phyloP scores from a whole-genome alignment of 2,329 filamentous ascomycete genomes.

The Trichoderma semiorbis region DNA sequence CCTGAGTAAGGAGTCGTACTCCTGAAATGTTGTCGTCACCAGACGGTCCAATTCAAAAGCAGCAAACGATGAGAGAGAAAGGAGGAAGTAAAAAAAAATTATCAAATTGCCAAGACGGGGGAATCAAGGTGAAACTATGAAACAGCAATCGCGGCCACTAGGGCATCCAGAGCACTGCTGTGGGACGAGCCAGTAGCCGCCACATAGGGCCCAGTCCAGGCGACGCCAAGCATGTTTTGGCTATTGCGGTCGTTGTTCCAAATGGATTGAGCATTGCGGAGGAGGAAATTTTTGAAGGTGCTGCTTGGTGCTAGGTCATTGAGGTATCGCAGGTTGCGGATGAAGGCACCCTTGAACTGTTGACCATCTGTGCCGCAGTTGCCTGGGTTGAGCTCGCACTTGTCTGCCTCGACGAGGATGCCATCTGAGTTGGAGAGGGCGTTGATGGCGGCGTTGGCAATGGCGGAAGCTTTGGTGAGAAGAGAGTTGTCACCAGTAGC shows the following conservation, averaged over 20 bases:
- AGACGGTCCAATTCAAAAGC: slow-evolving; percentile 12
- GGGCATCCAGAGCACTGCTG: slow-evolving; percentile 61
- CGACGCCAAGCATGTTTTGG: slow-evolving; percentile 52
- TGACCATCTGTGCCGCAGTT: slow-evolving; percentile 48
- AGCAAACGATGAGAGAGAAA: background rate
- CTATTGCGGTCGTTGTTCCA: slow-evolving; percentile 57
- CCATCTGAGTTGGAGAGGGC: slow-evolving; percentile 42
- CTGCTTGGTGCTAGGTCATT: slow-evolving; percentile 48
- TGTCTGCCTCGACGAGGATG: slow-evolving; percentile 42
- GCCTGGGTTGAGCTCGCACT: slow-evolving; percentile 33
- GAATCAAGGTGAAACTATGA: slow-evolving; percentile 23
- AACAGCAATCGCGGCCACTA: slow-evolving; percentile 58
- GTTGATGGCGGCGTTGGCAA: slow-evolving; percentile 52
- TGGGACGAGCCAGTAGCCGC: slow-evolving; percentile 56
- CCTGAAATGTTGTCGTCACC: slow-evolving; percentile 8
- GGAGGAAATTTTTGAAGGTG: slow-evolving; percentile 52
- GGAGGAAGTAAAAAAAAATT: background rate
- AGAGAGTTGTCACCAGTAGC: slow-evolving; percentile 43
- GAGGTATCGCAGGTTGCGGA: slow-evolving; percentile 60
- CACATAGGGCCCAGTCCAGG: slow-evolving; percentile 62
- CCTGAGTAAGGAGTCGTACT: background rate
- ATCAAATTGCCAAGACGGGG: background rate
- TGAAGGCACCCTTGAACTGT: slow-evolving; percentile 72
- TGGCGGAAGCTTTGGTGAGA: slow-evolving; percentile 40
- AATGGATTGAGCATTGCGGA: slow-evolving; percentile 61